Conservation (phyloP, 2,329 filamentous ascomycete species). For the Mycosphaerelloides madeirae region DNA sequence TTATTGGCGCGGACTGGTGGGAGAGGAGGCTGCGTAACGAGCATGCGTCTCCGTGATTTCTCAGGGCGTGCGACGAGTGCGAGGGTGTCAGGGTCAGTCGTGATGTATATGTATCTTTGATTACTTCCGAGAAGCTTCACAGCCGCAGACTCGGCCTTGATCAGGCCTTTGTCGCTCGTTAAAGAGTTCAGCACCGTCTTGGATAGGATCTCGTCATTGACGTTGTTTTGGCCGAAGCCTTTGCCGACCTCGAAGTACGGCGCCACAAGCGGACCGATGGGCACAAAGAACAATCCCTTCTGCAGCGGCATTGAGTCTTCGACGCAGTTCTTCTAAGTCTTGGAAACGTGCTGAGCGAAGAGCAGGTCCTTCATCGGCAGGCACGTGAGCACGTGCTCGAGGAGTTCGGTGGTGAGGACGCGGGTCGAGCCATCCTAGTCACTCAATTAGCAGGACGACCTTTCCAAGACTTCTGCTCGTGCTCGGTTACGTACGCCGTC, state of each 20-base stretch:
- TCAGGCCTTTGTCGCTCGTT: too few species aligned
- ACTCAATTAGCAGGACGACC: not conserved
- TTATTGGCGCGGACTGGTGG: too few species aligned
- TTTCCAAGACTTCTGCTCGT: not conserved
- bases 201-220: too few species aligned
- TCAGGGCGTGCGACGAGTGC: too few species aligned
- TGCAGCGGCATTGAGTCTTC: conserved; percentile 5
- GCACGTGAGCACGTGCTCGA: conserved; percentile 11
- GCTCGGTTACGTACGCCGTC: not conserved
- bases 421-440: not conserved
- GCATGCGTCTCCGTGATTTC: too few species aligned
- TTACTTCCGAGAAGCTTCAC: too few species aligned
- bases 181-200: too few species aligned
- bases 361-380: conserved; percentile 7
- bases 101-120: too few species aligned
- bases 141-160: too few species aligned
- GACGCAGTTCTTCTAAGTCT: conserved; percentile 9
- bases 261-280: not conserved
- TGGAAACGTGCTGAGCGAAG: conserved; percentile 5
- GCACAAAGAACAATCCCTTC: conserved; percentile 4
- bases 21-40: too few species aligned
- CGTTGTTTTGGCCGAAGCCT: too few species aligned
- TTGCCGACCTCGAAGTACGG: not conserved
- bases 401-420: conserved; percentile 9
- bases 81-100: too few species aligned